Percentiles rank a stretch among this genome's conserved stretches.
phyloP scores from a whole-genome alignment of 306 rosid species.

The Potentilla sterilis region DNA sequence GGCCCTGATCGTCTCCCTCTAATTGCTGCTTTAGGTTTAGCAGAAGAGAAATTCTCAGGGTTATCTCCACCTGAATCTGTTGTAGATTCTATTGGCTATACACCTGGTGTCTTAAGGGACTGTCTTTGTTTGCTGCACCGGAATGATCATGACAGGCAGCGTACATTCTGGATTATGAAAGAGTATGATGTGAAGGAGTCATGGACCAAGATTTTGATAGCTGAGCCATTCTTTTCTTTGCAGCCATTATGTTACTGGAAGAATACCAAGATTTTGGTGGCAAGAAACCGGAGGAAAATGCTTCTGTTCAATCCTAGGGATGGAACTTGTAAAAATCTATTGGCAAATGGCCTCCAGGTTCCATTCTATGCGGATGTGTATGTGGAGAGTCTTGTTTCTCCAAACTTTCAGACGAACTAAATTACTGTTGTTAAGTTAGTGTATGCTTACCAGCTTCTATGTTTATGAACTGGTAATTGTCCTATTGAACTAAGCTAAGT shows the following conservation, averaged over 20 bases:
- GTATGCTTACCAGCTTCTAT: not conserved
- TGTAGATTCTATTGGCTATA: not conserved
- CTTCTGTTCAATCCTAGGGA: constrained; percentile 10
- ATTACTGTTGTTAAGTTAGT: not conserved
- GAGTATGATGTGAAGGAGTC: constrained; percentile 25
- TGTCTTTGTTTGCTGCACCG: constrained; percentile 17
- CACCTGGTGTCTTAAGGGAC: constrained; percentile 4
- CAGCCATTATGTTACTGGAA: constrained; percentile 20
- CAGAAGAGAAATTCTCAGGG: constrained; percentile 4
- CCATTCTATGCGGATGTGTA: not conserved
- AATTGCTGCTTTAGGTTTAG: constrained; percentile 19
- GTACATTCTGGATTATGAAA: constrained; percentile 15
- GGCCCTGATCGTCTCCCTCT: not conserved
- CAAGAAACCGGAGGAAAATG: constrained; percentile 3
- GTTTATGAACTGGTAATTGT: not conserved
- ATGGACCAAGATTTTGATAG: constrained; percentile 15
- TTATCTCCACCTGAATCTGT: constrained; percentile 6
- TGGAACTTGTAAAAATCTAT: constrained; percentile 12
- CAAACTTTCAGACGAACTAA: constrained; percentile 4
- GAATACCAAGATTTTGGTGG: constrained; percentile 10
- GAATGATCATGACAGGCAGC: not conserved
- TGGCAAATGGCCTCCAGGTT: constrained; percentile 18
- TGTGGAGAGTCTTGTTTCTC: constrained; percentile 18
- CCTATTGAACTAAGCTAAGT: not conserved
- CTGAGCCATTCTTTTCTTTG: not conserved